Conservation (phyloP, 805 yeast species). For the Saturnispora sekii region DNA sequence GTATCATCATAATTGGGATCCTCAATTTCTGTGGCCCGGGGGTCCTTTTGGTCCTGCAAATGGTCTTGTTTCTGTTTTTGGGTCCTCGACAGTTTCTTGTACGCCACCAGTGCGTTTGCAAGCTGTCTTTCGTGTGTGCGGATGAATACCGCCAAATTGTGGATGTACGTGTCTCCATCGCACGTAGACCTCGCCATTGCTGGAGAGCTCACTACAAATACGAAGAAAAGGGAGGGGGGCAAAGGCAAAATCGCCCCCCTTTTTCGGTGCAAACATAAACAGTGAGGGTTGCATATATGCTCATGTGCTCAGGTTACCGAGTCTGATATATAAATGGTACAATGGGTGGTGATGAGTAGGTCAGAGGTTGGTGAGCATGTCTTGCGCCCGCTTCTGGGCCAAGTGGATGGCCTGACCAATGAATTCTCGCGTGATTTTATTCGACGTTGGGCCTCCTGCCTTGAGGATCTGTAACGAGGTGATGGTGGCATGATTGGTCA, state of each 20-base stretch:
- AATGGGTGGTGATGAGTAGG: neutral
- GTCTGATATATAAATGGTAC: too few relatives aligned
- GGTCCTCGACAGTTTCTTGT: conserved; percentile 29
- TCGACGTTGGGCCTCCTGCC: conserved; percentile 29
- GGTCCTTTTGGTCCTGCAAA: neutral
- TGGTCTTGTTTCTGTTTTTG: conserved; percentile 9
- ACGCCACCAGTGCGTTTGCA: conserved; percentile 49
- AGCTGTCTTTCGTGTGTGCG: conserved; percentile 48
- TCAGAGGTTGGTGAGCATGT: conserved; percentile 16
- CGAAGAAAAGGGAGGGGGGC: conserved; percentile 1
- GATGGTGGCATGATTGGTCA: conserved; percentile 23
- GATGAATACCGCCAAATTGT: conserved; percentile 42
- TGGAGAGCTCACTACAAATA: neutral
- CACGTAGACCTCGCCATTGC: conserved; percentile 24
- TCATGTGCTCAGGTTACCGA: neutral
- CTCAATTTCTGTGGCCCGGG: conserved; percentile 4
- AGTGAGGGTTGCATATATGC: neutral
- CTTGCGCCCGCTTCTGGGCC: conserved; percentile 38
- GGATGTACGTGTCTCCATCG: conserved; percentile 51
- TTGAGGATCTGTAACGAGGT: conserved; percentile 41
- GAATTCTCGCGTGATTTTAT: conserved; percentile 36
- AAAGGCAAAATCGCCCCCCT: neutral
- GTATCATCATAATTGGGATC: conserved; percentile 10
- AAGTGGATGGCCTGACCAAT: conserved; percentile 39
- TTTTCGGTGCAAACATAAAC: too few relatives aligned